Evolutionary conservation across 176 grass and related monocot genomes (phyloP), one percentile per base, ranked within the genome.

Genomic region (Saccharum officinarum): DNA sequence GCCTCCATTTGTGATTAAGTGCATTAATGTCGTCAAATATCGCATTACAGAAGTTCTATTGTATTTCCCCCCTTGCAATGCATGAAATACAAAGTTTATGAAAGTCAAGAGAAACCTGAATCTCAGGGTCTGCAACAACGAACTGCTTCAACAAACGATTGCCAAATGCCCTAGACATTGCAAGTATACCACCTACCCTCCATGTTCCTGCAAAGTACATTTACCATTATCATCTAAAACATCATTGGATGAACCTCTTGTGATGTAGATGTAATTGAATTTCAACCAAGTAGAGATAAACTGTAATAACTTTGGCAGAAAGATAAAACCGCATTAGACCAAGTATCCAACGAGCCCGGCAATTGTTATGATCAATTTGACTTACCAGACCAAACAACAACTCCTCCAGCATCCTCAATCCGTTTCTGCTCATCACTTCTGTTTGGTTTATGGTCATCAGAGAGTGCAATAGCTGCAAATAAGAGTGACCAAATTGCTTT

Each of bases 161-260:
- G n/a, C 95, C 95, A 92, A 97, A 97, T 81, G 95, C 86, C 52
- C 92, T 52, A 46, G 95, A 94, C 95, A 97, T 97, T 71, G 95
- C 95, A 85, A 97, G 86, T 87, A 97, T 87, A 89, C 95, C 95
- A 67, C 88, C 90, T 71, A 97, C 92, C 80, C 95, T 92, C 95
- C 95, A 97, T 73, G 92, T 94, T 69, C 95, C 95, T 97, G 65
- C 52, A 84, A 87, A 82, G 17, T 12, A 47, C 17, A 76, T 41
- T 76, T 71, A 50, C 25, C 65, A 84, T 18, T 62, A 89, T 81
- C n/a, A 78, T 67, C 61, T 81, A 42, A 82, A 63, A 83, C 22
- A 63, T 50, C 36, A 42, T 78, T 49, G 7, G 2, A 44, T 69
- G 25, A 69, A 85, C 47, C 46, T 36, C 39, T 57, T 55, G 22